phyloP scores from a whole-genome alignment of 176 grass and related monocot species.

The Echinochloa phyllopogon region DNA sequence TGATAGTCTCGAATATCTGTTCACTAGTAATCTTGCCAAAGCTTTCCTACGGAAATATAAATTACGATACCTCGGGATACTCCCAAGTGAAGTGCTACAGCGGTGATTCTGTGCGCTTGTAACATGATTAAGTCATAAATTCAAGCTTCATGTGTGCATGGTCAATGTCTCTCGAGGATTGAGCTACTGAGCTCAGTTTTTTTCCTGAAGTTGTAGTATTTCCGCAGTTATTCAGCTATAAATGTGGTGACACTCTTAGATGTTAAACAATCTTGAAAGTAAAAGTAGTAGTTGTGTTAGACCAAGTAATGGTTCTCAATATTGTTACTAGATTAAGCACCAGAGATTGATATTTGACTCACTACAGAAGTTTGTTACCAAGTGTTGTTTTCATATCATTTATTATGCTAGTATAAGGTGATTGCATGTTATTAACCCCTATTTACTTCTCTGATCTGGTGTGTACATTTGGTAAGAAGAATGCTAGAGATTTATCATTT shows the following conservation, averaged over 20 bases:
- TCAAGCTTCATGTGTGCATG: background rate
- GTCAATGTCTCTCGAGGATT: background rate
- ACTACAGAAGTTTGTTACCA: background rate
- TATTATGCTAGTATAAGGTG: background rate
- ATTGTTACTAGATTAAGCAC: background rate
- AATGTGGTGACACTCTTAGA: background rate
- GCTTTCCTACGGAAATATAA: too few relatives aligned
- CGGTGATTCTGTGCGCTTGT: too few relatives aligned
- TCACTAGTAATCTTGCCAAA: too few relatives aligned
- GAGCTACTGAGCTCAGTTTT: background rate
- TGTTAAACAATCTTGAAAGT: slow-evolving; percentile 14
- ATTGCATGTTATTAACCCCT: background rate
- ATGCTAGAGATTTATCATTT: background rate
- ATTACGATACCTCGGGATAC: too few relatives aligned
- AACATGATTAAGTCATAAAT: background rate
- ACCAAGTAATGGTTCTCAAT: background rate
- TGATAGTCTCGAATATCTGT: too few relatives aligned
- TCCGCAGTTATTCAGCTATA: background rate
- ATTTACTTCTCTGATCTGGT: background rate
- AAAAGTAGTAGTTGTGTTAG: background rate
- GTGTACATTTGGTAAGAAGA: background rate
- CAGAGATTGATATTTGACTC: background rate
- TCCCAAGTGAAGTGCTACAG: too few relatives aligned
- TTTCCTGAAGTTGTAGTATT: background rate
- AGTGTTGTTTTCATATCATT: background rate